Evolutionary conservation across 371 early-diverging fungal genomes (phyloP), one percentile per base, ranked within the genome.

Genomic region (Rhizopus microsporus): DNA sequence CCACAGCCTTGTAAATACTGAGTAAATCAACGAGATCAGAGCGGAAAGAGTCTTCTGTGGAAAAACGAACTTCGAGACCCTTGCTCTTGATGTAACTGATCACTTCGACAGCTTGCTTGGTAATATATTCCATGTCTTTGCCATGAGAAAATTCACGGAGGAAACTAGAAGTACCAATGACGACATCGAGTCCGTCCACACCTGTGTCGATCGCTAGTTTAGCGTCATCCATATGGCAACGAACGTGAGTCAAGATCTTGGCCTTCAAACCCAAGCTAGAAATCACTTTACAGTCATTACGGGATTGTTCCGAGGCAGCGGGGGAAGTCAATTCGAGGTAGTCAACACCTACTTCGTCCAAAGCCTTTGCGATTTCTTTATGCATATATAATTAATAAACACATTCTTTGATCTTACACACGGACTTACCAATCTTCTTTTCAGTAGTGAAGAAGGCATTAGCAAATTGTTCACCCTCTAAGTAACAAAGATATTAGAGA

Each of bases 161-260:
- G 67, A 88, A 91, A 32, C 91, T 91, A 35, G 94, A 93, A 10
- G 97, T 97, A 46, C 98, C 98, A 72, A 97, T 96, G 45, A 97
- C 96, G 23, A 97, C 93, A 65, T 96, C 94, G 42, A 97, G 82
- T 38, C 98, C 98, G 60, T 95, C 95, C 3, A 96, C 96, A 59
- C 93, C 96, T 7, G 98, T 96, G 60, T 94, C 94, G 46, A 95
- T 92, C 12, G 96, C 98, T 33, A 96, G 85, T 45, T 86, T 80
- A 40, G 95, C 98, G 76, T 97, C 98, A 71, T 95, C 95, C 95
- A 97, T 95, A 71, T 97, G 96, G 83, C 98, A 96, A 55, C 95
- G 89, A 35, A 93, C 86, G 66, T 97, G 97, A 31, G 97, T 94
- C 63, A 97, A 81, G 66, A 97, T 94, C 85, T 97, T 97, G 67